Evolutionary conservation across 2,329 filamentous ascomycete genomes (phyloP).

Genomic region (Bipolaris oryzae): DNA sequence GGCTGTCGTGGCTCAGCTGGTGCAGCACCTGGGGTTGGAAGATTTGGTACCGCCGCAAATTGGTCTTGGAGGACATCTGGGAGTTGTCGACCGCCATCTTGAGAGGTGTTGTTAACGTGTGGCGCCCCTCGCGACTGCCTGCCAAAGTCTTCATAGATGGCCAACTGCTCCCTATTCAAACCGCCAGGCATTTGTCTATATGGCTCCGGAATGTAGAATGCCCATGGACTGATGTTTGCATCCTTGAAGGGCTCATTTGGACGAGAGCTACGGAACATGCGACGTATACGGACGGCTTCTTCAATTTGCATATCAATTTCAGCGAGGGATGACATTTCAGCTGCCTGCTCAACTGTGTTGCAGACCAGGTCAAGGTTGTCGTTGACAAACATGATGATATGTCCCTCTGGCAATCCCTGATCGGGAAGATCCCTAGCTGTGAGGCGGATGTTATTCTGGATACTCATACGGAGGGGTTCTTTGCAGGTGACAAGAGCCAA

Average conservation of each 20-base stretch:
- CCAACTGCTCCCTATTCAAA: conserved; percentile 88
- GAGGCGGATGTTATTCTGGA: conserved; percentile 96
- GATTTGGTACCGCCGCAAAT: conserved; percentile 64
- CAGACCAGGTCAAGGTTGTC: conserved; percentile 95
- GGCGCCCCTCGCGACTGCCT: conserved; percentile 74
- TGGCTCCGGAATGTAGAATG: conserved; percentile 89
- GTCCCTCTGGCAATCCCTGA: conserved; percentile 85
- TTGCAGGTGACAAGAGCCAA: conserved; percentile 97
- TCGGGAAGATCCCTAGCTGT: conserved; percentile 69
- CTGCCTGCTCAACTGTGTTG: conserved; percentile 91
- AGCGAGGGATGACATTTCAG: conserved; percentile 87
- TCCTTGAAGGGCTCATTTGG: conserved; percentile 87
- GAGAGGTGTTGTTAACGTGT: conserved; percentile 62
- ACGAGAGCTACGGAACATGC: conserved; percentile 74
- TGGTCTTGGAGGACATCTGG: conserved; percentile 68
- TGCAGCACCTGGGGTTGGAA: conserved; percentile 67
- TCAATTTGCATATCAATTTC: conserved; percentile 96
- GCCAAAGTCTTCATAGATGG: conserved; percentile 96
- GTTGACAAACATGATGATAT: conserved; percentile 98
- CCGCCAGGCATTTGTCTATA: conserved; percentile 85
- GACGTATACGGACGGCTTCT: conserved; percentile 75
- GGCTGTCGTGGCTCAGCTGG: conserved; percentile 66
- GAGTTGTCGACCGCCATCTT: conserved; percentile 65
- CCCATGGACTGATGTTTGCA: conserved; percentile 83
- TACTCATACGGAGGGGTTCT: conserved; percentile 93